phyloP scores from a whole-genome alignment of 1,284 basidiomycete genomes.

The Cryptococcus jaspeensis region DNA sequence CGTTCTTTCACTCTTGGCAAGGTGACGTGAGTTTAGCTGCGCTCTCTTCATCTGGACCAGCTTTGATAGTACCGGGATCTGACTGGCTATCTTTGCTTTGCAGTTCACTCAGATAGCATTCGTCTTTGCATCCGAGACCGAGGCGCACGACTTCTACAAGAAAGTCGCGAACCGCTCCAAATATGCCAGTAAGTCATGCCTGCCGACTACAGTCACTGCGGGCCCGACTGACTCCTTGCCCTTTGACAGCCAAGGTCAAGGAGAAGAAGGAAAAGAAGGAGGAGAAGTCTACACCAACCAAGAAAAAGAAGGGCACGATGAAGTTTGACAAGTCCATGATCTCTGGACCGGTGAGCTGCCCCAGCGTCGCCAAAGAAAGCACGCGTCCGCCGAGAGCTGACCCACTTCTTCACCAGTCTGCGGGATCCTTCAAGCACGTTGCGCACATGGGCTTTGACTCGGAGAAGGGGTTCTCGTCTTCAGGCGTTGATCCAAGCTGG shows the following conservation, averaged over 20 bases:
- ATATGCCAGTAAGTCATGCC: constrained; percentile 56
- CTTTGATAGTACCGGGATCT: no score
- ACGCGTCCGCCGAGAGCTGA: neutral
- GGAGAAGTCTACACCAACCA: constrained; percentile 39
- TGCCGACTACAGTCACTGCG: neutral
- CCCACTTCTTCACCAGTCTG: constrained; percentile 38
- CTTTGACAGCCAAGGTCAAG: constrained; percentile 39
- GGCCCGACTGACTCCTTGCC: neutral
- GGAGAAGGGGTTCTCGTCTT: constrained; percentile 79
- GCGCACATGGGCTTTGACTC: constrained; percentile 94
- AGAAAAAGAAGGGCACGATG: constrained; percentile 66
- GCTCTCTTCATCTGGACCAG: neutral
- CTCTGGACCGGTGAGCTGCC: constrained; percentile 63
- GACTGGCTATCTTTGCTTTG: neutral
- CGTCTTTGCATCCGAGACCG: constrained; percentile 83
- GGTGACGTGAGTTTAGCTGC: constrained; percentile 71
- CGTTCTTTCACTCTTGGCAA: constrained; percentile 90
- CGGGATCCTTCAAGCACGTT: constrained; percentile 81
- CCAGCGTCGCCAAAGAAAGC: neutral
- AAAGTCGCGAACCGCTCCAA: constrained; percentile 73
- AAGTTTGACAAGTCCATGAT: constrained; percentile 90
- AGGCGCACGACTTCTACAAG: constrained; percentile 86
- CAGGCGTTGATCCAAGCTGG: constrained; percentile 93
- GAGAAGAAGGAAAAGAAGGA: constrained; percentile 43
- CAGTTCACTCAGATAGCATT: constrained; percentile 64